Evolutionary conservation across 306 rosid species (phyloP).

Genomic region (Fagus crenata): DNA sequence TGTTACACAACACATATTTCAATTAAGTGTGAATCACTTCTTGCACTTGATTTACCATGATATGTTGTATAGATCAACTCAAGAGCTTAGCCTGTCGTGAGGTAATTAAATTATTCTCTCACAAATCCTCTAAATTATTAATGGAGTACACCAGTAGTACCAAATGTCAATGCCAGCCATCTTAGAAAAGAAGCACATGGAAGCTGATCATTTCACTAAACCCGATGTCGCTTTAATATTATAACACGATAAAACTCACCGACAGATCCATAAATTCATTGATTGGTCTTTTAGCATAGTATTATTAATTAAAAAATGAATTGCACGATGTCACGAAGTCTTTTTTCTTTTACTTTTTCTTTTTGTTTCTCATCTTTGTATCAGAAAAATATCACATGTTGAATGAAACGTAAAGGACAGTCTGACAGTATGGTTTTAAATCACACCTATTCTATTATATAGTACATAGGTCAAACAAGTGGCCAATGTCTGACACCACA

Average conservation of each 20-base stretch:
- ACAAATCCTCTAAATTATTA: too few relatives aligned
- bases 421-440: not conserved
- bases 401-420: constrained; percentile 35
- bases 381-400: not conserved
- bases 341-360: not conserved
- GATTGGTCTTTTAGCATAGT: not conserved
- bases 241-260: not conserved
- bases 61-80: too few relatives aligned
- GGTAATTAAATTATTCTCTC: too few relatives aligned
- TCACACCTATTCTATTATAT: not conserved
- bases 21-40: too few relatives aligned
- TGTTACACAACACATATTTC: too few relatives aligned
- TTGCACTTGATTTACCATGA: too few relatives aligned
- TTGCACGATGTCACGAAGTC: not conserved
- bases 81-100: too few relatives aligned
- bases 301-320: not conserved
- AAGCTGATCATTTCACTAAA: too few relatives aligned
- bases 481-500: not conserved
- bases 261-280: not conserved
- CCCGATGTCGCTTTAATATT: not conserved
- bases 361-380: not conserved
- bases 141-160: too few relatives aligned
- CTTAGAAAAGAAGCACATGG: too few relatives aligned
- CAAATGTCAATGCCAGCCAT: too few relatives aligned
- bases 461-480: not conserved